These are phyloP conservation scores for Draba incana DNA, from an alignment of 345 rosid species.

Conservation along the genomic window DNA sequence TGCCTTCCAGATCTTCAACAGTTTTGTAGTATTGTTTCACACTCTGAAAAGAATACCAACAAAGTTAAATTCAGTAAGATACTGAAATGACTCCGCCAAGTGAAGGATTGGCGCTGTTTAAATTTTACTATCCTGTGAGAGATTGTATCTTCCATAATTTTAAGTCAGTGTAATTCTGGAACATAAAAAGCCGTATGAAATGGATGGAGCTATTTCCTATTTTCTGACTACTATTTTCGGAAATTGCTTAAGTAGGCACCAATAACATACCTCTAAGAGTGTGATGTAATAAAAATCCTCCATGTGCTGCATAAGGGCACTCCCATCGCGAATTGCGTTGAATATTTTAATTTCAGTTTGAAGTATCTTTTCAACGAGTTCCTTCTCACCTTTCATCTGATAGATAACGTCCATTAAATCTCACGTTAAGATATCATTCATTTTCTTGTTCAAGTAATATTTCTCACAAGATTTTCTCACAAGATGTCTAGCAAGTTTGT, in stretches of 20 bases:
- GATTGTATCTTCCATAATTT: slow-evolving; percentile 4
- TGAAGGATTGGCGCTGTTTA: not conserved
- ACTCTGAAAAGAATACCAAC: slow-evolving; percentile 50
- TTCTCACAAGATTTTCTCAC: slow-evolving; percentile 5
- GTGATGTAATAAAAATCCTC: slow-evolving; percentile 95
- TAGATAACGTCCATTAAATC: slow-evolving; percentile 10
- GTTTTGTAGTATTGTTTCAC: slow-evolving; percentile 63
- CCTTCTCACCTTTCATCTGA: slow-evolving; percentile 99
- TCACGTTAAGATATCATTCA: slow-evolving; percentile 3
- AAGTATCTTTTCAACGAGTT: slow-evolving; percentile 80
- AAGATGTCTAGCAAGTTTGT: slow-evolving; percentile 20
- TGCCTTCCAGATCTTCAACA: slow-evolving; percentile 29
- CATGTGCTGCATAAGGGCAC: slow-evolving; percentile 98
- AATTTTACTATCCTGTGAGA: slow-evolving; percentile 7
- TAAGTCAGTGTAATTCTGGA: not conserved
- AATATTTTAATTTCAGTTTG: slow-evolving; percentile 92
- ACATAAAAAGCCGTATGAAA: not conserved
- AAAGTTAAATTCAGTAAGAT: not conserved
- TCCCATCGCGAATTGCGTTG: slow-evolving; percentile 87
- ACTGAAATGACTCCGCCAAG: not conserved
- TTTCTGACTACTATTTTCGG: slow-evolving; percentile 5
- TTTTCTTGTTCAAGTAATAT: slow-evolving; percentile 3
- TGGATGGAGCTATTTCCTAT: not conserved
- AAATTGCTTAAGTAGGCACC: not conserved
- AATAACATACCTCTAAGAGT: slow-evolving; percentile 71